phyloP scores from a whole-genome alignment of 176 grass and related monocot genomes.

The Puccinellia tenuiflora region DNA sequence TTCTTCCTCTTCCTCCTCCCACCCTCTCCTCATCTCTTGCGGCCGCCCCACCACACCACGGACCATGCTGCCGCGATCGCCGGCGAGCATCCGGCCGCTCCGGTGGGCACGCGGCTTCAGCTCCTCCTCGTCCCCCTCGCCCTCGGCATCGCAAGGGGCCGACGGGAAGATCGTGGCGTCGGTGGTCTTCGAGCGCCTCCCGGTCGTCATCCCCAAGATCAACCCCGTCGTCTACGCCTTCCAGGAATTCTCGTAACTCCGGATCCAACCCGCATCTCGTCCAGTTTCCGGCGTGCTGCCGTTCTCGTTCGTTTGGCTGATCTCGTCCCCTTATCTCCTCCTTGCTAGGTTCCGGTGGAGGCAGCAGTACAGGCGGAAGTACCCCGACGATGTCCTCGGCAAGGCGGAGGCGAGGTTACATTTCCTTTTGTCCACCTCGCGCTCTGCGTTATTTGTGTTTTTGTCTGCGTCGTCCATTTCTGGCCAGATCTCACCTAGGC shows the following conservation, averaged over 20 bases:
- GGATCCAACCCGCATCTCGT: not conserved
- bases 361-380: slow-evolving; percentile 80
- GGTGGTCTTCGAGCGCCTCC: slow-evolving; percentile 92
- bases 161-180: slow-evolving; percentile 68
- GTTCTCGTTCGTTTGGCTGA: not conserved
- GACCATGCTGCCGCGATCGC: slow-evolving; percentile 35
- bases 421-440: not conserved
- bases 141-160: not conserved
- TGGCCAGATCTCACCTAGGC: not conserved
- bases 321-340: not conserved
- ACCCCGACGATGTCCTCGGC: slow-evolving; percentile 75
- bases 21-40: not conserved
- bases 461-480: not conserved
- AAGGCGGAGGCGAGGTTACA: slow-evolving; percentile 55
- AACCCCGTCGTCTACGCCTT: slow-evolving; percentile 86
- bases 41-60: not conserved
- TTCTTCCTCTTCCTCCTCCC: slow-evolving; percentile 3
- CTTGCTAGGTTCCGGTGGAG: slow-evolving; percentile 79
- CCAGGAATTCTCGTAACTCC: slow-evolving; percentile 81
- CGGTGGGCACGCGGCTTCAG: slow-evolving; percentile 36
- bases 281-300: not conserved
- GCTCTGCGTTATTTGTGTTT: not conserved
- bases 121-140: not conserved
- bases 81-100: slow-evolving; percentile 33
- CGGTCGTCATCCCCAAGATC: slow-evolving; percentile 88